These are phyloP conservation scores for Lepidium didymum DNA, from an alignment of 345 rosid genomes.

Conservation along the genomic window DNA sequence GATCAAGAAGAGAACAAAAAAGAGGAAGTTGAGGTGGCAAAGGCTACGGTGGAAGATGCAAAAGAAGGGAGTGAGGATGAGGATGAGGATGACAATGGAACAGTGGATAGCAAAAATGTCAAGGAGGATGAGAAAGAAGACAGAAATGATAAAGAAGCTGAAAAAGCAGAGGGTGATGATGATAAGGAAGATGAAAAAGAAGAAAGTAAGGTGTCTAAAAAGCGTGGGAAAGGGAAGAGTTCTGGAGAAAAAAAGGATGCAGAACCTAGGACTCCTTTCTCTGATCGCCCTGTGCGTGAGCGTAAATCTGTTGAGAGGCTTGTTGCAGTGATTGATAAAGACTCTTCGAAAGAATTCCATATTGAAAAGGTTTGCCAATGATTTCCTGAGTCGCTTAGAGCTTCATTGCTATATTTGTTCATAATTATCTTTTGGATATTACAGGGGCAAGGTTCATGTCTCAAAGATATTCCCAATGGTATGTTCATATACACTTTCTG, in stretches of 20 bases:
- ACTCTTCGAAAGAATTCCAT: slow-evolving; percentile 59
- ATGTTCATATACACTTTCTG: slow-evolving; percentile 14
- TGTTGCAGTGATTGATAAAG: slow-evolving; percentile 74
- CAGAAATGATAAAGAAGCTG: slow-evolving; percentile 3
- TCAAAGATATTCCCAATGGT: slow-evolving; percentile 96
- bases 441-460: slow-evolving; percentile 82
- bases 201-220: slow-evolving; percentile 39
- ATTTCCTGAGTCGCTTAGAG: slow-evolving; percentile 9
- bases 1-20: background rate
- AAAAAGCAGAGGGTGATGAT: slow-evolving; percentile 10
- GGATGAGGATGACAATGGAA: slow-evolving; percentile 17
- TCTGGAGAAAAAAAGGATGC: slow-evolving; percentile 35
- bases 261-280: slow-evolving; percentile 57
- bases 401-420: background rate
- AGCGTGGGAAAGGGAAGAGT: slow-evolving; percentile 36
- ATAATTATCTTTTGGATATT: slow-evolving; percentile 22
- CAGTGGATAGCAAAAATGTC: slow-evolving; percentile 4
- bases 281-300: slow-evolving; percentile 90
- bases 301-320: slow-evolving; percentile 94
- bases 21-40: slow-evolving; percentile 13
- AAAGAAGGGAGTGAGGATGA: slow-evolving; percentile 15
- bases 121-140: slow-evolving; percentile 16
- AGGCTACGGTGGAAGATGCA: slow-evolving; percentile 3
- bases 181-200: slow-evolving; percentile 28
- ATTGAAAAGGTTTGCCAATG: slow-evolving; percentile 59